Evolutionary conservation across 2,329 filamentous ascomycete genomes (phyloP).

Genomic region (Trichoderma asperellum): DNA sequence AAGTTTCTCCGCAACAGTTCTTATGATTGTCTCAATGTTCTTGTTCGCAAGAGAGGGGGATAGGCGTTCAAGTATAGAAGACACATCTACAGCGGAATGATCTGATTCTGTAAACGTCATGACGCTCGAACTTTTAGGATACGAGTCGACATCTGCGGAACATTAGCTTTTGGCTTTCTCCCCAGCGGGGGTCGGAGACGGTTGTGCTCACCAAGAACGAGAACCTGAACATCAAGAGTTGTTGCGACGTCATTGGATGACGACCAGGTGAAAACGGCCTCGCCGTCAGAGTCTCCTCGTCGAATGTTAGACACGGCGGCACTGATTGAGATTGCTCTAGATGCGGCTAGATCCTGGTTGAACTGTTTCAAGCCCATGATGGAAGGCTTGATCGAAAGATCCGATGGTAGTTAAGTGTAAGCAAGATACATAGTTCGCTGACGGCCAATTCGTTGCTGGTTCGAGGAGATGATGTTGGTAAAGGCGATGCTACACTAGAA

Average conservation of each 20-base stretch:
- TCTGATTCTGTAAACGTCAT: conserved; percentile 51
- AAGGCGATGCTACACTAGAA: not conserved
- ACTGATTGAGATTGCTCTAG: conserved; percentile 46
- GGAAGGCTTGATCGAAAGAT: not conserved
- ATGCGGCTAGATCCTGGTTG: conserved; percentile 57
- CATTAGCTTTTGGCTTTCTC: conserved; percentile 3
- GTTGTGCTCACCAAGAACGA: conserved; percentile 40
- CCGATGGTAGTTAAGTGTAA: not conserved
- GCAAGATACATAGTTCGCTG: not conserved
- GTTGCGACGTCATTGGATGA: conserved; percentile 35
- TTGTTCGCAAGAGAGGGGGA: conserved; percentile 35
- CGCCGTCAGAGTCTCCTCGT: conserved; percentile 71
- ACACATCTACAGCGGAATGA: conserved; percentile 44
- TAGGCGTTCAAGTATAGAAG: conserved; percentile 49
- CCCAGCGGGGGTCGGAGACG: no score
- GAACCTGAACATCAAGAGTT: conserved; percentile 45
- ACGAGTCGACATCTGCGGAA: conserved; percentile 41
- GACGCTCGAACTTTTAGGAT: conserved; percentile 46
- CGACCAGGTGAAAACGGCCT: conserved; percentile 64
- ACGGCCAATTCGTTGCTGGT: not conserved
- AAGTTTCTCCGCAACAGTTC: conserved; percentile 18
- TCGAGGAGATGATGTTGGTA: not conserved
- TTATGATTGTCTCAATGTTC: conserved; percentile 26
- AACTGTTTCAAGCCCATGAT: conserved; percentile 70
- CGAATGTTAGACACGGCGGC: conserved; percentile 59